These are phyloP conservation scores for Cyberlindnera maclurae DNA, from an alignment of 805 yeast species.

Conservation along the genomic window DNA sequence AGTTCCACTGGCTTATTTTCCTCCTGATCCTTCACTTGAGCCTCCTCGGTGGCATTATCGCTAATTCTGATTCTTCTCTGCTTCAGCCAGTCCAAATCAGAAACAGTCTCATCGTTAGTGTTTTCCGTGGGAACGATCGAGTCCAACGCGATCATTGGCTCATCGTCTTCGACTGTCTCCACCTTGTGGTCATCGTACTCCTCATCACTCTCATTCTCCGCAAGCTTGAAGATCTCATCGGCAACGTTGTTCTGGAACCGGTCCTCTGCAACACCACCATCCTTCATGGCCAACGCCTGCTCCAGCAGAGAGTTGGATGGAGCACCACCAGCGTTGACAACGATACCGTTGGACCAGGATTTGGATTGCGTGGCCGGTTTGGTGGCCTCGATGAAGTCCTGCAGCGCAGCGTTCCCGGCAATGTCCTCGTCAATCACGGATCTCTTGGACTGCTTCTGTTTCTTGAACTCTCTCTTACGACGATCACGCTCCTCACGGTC, in stretches of 20 bases:
- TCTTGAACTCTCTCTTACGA: constrained; percentile 24
- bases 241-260: constrained; percentile 19
- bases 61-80: constrained; percentile 65
- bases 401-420: constrained; percentile 55
- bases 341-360: constrained; percentile 60
- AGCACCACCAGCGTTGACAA: constrained; percentile 27
- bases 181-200: constrained; percentile 37
- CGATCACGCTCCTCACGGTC: constrained; percentile 27
- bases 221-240: constrained; percentile 21
- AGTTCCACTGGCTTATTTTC: constrained; percentile 10
- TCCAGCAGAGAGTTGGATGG: constrained; percentile 32
- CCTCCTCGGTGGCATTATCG: constrained; percentile 32
- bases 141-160: constrained; percentile 41
- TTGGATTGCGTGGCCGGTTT: constrained; percentile 63
- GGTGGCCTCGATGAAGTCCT: constrained; percentile 78
- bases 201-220: constrained; percentile 37
- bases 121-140: constrained; percentile 25
- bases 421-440: constrained; percentile 51
- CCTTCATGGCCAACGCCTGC: constrained; percentile 32
- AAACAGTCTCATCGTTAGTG: constrained; percentile 44
- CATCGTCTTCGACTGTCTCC: constrained; percentile 48
- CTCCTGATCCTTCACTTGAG: constrained; percentile 5
- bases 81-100: constrained; percentile 86
- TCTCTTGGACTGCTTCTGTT: constrained; percentile 24
- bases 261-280: constrained; percentile 5